These are phyloP conservation scores for Umbelopsis vinacea DNA, from an alignment of 192 early-diverging fungal species.

Conservation along the genomic window DNA sequence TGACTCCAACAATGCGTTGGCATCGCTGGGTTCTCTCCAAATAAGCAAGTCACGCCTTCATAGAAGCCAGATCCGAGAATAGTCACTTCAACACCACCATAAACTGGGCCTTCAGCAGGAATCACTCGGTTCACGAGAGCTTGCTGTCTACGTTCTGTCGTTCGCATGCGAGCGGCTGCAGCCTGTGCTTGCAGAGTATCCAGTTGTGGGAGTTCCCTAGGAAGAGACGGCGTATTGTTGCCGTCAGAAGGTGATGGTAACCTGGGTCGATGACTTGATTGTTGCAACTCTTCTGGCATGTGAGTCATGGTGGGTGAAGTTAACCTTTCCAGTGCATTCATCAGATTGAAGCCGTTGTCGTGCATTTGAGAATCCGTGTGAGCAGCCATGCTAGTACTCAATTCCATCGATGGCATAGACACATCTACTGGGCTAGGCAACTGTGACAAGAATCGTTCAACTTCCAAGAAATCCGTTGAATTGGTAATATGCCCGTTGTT, in stretches of 20 bases:
- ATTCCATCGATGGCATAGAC: not conserved
- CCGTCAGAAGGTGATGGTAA: conserved; percentile 7
- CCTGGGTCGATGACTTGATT: conserved; percentile 1
- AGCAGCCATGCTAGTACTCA: not conserved
- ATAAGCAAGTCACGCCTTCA: conserved; percentile 71
- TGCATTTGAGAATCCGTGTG: not conserved
- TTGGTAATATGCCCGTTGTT: conserved; percentile 13
- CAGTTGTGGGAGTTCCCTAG: not conserved
- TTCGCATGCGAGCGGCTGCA: conserved; percentile 15
- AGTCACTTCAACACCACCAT: conserved; percentile 78
- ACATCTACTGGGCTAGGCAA: conserved; percentile 22
- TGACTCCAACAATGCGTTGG: conserved; percentile 72
- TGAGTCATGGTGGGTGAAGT: not conserved
- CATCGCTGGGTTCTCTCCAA: conserved; percentile 70
- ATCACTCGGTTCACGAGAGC: conserved; percentile 65
- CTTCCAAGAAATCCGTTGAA: conserved; percentile 3
- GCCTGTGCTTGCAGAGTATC: not conserved
- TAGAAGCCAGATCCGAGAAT: conserved; percentile 76
- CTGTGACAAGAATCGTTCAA: conserved; percentile 22
- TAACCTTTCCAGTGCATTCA: conserved; percentile 4
- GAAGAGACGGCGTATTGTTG: conserved; percentile 21
- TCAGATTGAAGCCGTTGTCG: not conserved
- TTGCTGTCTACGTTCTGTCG: not conserved
- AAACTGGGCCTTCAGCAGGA: conserved; percentile 78
- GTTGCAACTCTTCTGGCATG: not conserved